Evolutionary conservation across 805 yeast species (phyloP), one percentile per base, ranked within the genome.

Genomic region (Nakazawaea ishiwadae): DNA sequence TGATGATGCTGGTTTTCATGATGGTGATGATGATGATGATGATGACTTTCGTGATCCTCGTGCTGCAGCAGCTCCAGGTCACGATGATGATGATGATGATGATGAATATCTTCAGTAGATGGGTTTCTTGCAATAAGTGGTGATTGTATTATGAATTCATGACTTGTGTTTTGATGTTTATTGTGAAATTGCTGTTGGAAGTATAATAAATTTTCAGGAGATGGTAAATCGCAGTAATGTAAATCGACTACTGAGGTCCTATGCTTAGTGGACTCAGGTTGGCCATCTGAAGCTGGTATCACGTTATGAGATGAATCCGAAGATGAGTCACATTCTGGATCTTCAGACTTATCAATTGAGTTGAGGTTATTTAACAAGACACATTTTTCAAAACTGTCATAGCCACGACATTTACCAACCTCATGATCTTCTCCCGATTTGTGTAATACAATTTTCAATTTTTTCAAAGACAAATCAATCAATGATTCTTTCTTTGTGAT

Each of bases 1-100:
- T 88, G 96, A 54, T 84, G 95, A 51, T 86, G 95, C 51, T 75
- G 75, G 29, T 61, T 5, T 49, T 43, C 2, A 18, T 50, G 38
- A 37, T 63, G 69, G 5, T 23, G 26, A 23, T 23, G 26, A 10
- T 23, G 7, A 23, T 23, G 26, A 10, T 23, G 26, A 23, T 23
- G 3, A 43, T 47, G 9, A 45, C 24, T 14, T 37, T 32, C 14
- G 43, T 26, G 31, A 42, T 34, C 8, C 42, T 40, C n/a, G 15
- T 28, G 31, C 15, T 29, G 8, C 8, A 9, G 28, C 28, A 24
- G 11, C 28, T 24, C 28, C 8, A 24, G 26, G 10, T 23, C 26
- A 23, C 20, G 26, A 31, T 45, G 44, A 32, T 36, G 37, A 17
- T 45, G 44, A 15, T 37, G 35, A 31, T 44, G 43, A 17, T 33